Conservation (phyloP, 2,329 filamentous ascomycete genomes). For the Sporothrix curviconia region DNA sequence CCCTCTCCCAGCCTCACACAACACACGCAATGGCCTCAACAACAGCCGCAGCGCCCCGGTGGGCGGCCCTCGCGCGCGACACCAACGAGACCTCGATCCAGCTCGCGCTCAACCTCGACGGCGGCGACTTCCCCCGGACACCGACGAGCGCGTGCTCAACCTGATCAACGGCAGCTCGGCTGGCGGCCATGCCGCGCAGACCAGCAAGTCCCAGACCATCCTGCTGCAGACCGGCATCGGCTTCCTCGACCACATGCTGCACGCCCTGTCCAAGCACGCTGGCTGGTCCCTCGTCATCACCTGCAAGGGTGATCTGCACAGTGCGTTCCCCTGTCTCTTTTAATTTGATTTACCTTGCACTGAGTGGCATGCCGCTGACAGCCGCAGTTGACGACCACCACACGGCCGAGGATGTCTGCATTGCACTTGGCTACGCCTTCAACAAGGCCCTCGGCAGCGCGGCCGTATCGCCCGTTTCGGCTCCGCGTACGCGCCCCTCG, state of each 20-base stretch:
- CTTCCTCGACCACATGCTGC: constrained; percentile 97
- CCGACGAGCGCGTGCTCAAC: constrained; percentile 46
- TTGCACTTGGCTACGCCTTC: constrained; percentile 83
- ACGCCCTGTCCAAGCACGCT: constrained; percentile 90
- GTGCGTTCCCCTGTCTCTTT: constrained; percentile 34
- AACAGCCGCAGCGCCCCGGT: constrained; percentile 44
- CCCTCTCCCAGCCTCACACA: neutral
- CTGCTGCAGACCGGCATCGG: constrained; percentile 88
- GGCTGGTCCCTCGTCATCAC: constrained; percentile 84
- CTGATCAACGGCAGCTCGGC: constrained; percentile 39
- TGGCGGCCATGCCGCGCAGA: constrained; percentile 71
- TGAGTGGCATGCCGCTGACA: neutral
- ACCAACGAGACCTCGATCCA: constrained; percentile 99
- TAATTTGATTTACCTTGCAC: neutral
- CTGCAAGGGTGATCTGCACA: constrained; percentile 86
- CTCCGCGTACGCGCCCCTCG: constrained; percentile 83
- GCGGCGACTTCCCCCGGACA: constrained; percentile 60
- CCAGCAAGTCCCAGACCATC: constrained; percentile 78
- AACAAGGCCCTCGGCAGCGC: constrained; percentile 70
- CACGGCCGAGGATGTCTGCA: constrained; percentile 91
- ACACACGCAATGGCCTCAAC: constrained; percentile 22
- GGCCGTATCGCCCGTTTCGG: constrained; percentile 81
- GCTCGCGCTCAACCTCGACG: constrained; percentile 86
- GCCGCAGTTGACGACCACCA: constrained; percentile 89
- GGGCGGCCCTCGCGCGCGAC: constrained; percentile 73